A percentile compares a stretch with the other conserved stretches of the same genome.
Evolutionary conservation across 805 yeast species (phyloP).

Genomic region (Maudiozyma saulgeensis): DNA sequence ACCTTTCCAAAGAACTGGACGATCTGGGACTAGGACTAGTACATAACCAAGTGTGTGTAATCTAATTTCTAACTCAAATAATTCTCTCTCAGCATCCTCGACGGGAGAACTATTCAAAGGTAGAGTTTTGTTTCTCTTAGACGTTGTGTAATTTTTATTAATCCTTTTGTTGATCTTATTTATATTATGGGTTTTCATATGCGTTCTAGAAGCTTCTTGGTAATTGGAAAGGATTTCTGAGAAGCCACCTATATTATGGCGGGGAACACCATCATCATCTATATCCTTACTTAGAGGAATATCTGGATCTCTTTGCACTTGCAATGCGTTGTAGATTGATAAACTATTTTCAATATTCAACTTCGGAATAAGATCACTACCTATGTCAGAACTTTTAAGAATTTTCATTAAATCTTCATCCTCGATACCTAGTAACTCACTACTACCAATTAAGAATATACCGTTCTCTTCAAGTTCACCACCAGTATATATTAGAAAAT

Average conservation of each 20-base stretch:
- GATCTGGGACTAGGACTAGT: constrained; percentile 64
- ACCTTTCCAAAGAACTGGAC: constrained; percentile 90
- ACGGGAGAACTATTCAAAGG: neutral
- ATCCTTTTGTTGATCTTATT: constrained; percentile 1
- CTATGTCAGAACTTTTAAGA: constrained; percentile 39
- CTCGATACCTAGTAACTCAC: constrained; percentile 30
- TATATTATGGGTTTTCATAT: neutral
- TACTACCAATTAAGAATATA: constrained; percentile 68
- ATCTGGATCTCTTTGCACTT: constrained; percentile 16
- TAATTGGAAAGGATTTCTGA: neutral
- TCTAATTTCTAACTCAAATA: constrained; percentile 19
- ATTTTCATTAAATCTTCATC: constrained; percentile 37
- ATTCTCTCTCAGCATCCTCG: constrained; percentile 26
- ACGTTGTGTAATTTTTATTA: neutral
- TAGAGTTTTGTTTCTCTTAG: neutral
- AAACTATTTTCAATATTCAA: constrained; percentile 26
- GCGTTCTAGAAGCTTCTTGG: neutral
- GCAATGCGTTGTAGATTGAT: constrained; percentile 19
- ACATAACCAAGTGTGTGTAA: constrained; percentile 46
- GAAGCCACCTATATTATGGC: constrained; percentile 15
- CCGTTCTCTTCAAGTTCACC: constrained; percentile 61
- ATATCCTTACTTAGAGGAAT: constrained; percentile 24
- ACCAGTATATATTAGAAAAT: constrained; percentile 69
- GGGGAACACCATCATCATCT: constrained; percentile 20
- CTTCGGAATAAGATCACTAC: constrained; percentile 37